phyloP scores from a whole-genome alignment of 345 rosid genomes.

The Dipteronia dyeriana region DNA sequence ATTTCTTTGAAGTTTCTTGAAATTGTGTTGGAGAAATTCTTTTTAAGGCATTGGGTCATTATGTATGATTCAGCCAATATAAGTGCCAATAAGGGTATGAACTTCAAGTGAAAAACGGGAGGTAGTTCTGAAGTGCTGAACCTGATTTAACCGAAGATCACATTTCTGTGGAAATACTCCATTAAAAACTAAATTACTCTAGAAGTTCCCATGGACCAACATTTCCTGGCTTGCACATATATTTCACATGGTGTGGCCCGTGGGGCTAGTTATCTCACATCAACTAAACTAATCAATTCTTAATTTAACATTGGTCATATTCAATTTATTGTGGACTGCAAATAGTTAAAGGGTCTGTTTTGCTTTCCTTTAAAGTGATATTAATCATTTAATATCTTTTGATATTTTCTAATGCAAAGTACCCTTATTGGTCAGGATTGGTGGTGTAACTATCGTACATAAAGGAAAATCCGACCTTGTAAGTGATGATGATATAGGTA shows the following conservation, averaged over 20 bases:
- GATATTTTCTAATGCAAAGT: conserved; percentile 18
- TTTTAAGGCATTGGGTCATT: neutral
- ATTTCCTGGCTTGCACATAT: neutral
- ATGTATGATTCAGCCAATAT: neutral
- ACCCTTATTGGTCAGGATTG: conserved; percentile 56
- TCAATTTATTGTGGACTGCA: neutral
- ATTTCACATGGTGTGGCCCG: neutral
- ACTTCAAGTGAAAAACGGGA: neutral
- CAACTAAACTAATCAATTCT: neutral
- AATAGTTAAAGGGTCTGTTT: neutral
- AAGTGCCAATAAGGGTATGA: neutral
- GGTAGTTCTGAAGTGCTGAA: neutral
- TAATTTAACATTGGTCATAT: neutral
- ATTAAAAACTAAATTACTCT: conserved; percentile 1
- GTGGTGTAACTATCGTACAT: conserved; percentile 77
- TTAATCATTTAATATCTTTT: neutral
- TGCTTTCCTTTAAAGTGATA: neutral
- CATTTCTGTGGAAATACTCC: neutral
- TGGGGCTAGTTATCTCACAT: neutral
- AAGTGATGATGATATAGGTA: conserved; percentile 78
- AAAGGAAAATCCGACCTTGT: conserved; percentile 89
- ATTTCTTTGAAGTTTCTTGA: conserved; percentile 8
- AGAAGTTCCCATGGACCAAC: neutral
- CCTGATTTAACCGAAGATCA: neutral
- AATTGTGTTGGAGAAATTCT: neutral